Evolutionary conservation across 805 yeast genomes (phyloP), one percentile per base, ranked within the genome.

Genomic region (Starmerella powellii): DNA sequence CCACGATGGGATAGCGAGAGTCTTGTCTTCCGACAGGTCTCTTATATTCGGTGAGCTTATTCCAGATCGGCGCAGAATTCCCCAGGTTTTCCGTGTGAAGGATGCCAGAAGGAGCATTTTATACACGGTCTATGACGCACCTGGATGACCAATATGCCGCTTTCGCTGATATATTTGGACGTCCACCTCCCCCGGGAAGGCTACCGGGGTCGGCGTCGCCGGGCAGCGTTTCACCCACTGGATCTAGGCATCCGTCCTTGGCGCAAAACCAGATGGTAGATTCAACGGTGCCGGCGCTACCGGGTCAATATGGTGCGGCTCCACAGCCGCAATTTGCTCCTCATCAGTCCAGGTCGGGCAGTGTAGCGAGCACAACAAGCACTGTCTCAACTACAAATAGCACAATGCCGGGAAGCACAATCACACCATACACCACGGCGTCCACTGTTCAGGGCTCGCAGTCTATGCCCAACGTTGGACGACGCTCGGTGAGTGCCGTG

Each of bases 151-250:
- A 40, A 16, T 53, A 58, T 41, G 54, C 51, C 23, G 63, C 60
- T 17, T 60, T 60, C 38, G 53, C 56, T 24, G 57, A 60, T 42
- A 60, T 60, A 15, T 60, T 60, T 40, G 64, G 64, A 29, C 47
- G 56, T 20, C 57, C 56, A 8, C 63, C 63, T 30, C 59, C 59
- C 6, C 59, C 63, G n/a, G 60, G 59, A 5, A 55, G 58, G n/a
- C 37, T 49, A 15, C 53, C 50, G 10, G 26, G 31, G 12, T 15
- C 33, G 16, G 38, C 33, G 10, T 15, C 16, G 19, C 36, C 36
- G 10, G 23, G 13, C 24, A 17, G 5, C 16, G 15, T 8, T 4
- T 15, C 37, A 10, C 12, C 37, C 15, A 5, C 37, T 17, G n/a
- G 12, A 18, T 8, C 34, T 4, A 12, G 23, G 16, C 16, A n/a